These are phyloP conservation scores for Quambalaria eucalypti DNA, from an alignment of 1,284 basidiomycete species.

Conservation along the genomic window DNA sequence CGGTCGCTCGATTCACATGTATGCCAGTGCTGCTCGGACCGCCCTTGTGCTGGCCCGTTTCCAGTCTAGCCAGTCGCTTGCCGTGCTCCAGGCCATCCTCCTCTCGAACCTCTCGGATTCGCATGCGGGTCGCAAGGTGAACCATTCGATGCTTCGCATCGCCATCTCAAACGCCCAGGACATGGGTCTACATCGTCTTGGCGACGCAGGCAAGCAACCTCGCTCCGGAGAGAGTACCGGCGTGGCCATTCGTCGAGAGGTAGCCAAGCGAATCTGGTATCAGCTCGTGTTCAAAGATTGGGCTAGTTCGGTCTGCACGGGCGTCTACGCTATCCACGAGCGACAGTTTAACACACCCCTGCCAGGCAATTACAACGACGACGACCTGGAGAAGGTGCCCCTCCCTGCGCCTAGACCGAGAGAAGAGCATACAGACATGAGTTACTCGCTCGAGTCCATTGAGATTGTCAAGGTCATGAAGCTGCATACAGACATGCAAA, in stretches of 20 bases:
- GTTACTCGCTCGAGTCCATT: conserved; percentile 25
- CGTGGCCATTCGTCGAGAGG: conserved; percentile 29
- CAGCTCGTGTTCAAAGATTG: conserved; percentile 36
- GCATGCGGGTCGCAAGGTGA: conserved; percentile 8
- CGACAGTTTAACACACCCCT: conserved; percentile 41
- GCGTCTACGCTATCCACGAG: conserved; percentile 28
- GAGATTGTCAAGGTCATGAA: conserved; percentile 27
- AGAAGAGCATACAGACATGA: conserved; percentile 38
- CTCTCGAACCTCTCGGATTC: conserved; percentile 9
- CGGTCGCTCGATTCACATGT: conserved; percentile 26
- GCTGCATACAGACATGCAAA: conserved; percentile 28
- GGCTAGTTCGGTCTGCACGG: conserved; percentile 11
- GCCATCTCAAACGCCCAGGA: conserved; percentile 41
- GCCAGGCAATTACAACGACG: conserved; percentile 42
- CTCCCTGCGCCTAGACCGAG: conserved; percentile 22
- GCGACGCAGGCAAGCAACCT: conserved; percentile 29
- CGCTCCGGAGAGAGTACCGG: conserved; percentile 20
- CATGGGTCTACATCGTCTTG: conserved; percentile 39
- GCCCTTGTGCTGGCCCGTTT: conserved; percentile 33
- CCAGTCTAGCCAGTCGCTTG: conserved; percentile 24
- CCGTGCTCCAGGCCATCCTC: conserved; percentile 36
- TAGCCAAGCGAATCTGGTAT: conserved; percentile 43
- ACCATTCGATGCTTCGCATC: conserved; percentile 20
- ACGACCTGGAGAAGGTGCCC: conserved; percentile 26
- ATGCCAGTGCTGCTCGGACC: conserved; percentile 36